Conservation (phyloP, 495 filamentous ascomycete genomes). For the Talaromyces wortmannii region DNA sequence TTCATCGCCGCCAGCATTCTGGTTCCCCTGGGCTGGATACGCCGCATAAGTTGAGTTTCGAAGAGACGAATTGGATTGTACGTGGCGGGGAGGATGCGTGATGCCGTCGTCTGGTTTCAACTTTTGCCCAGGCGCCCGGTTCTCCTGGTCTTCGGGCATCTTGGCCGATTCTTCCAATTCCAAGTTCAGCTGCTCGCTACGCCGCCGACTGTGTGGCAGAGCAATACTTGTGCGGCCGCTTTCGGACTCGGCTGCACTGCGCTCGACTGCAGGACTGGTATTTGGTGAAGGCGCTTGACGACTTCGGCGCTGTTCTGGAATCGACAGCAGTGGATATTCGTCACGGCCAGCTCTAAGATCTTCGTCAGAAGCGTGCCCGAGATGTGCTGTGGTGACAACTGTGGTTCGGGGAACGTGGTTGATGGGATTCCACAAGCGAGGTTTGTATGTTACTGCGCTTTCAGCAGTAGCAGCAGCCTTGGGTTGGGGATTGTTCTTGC, state of each 20-base stretch:
- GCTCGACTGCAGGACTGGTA: constrained; percentile 57
- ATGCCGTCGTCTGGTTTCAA: constrained; percentile 20
- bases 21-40: constrained; percentile 21
- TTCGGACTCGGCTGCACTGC: constrained; percentile 44
- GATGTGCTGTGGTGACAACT: constrained; percentile 22
- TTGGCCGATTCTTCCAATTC: constrained; percentile 38
- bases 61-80: constrained; percentile 33
- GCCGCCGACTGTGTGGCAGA: constrained; percentile 51
- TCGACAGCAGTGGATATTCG: constrained; percentile 62
- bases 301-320: constrained; percentile 58
- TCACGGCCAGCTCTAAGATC: constrained; percentile 34
- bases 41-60: constrained; percentile 16
- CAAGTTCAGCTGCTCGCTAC: constrained; percentile 17
- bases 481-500: constrained; percentile 9
- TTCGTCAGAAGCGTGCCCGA: constrained; percentile 29
- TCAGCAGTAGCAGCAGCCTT: constrained; percentile 9
- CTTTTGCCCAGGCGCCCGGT: constrained; percentile 14
- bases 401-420: constrained; percentile 43
- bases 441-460: constrained; percentile 1
- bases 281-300: constrained; percentile 46
- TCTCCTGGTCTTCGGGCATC: constrained; percentile 23
- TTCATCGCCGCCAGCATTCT: constrained; percentile 45
- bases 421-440: constrained; percentile 28
- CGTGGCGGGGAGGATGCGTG: constrained; percentile 20
- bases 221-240: constrained; percentile 61